Evolutionary conservation across 75 land plant species (phyloP).

Genomic region (Selaginella moellendorffii): DNA sequence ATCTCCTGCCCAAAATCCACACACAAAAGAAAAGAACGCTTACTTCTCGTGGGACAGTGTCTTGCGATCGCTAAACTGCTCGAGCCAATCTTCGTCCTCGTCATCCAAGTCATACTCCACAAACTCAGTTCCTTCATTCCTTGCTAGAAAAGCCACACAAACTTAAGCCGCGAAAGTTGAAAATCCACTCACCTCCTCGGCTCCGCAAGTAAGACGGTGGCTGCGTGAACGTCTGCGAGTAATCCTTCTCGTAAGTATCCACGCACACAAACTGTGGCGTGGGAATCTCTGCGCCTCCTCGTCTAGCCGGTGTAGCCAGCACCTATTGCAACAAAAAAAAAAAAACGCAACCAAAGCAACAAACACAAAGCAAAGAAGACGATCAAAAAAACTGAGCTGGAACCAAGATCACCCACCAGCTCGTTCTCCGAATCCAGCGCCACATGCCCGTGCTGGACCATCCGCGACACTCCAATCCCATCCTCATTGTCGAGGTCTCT

Average conservation of each 20-base stretch:
- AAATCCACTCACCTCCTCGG: conserved; percentile 49
- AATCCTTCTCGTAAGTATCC: conserved; percentile 86
- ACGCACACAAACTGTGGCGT: conserved; percentile 75
- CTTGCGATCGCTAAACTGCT: conserved; percentile 62
- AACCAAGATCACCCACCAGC: conserved; percentile 17
- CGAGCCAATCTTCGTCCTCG: conserved; percentile 94
- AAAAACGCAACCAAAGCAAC: background rate
- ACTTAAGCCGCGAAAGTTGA: too few species aligned
- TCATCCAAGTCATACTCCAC: conserved; percentile 90
- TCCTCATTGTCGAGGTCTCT: conserved; percentile 93
- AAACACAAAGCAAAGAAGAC: background rate
- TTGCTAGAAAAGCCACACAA: conserved; percentile 30
- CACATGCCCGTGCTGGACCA: conserved; percentile 37
- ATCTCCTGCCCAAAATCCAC: too few species aligned
- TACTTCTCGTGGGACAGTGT: conserved; percentile 55
- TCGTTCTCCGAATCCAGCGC: conserved; percentile 45
- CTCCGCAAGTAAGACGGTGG: conserved; percentile 82
- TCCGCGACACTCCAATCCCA: conserved; percentile 26
- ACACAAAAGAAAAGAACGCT: too few species aligned
- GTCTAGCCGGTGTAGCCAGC: conserved; percentile 36
- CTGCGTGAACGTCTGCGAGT: conserved; percentile 63
- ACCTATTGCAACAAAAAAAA: conserved; percentile 29
- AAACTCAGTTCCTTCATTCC: conserved; percentile 69
- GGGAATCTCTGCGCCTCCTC: conserved; percentile 55
- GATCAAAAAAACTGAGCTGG: background rate